A percentile compares a stretch with the other conserved stretches of the same genome.
Conservation (phyloP, 139 green algal species). For the Asterochloris erici region DNA sequence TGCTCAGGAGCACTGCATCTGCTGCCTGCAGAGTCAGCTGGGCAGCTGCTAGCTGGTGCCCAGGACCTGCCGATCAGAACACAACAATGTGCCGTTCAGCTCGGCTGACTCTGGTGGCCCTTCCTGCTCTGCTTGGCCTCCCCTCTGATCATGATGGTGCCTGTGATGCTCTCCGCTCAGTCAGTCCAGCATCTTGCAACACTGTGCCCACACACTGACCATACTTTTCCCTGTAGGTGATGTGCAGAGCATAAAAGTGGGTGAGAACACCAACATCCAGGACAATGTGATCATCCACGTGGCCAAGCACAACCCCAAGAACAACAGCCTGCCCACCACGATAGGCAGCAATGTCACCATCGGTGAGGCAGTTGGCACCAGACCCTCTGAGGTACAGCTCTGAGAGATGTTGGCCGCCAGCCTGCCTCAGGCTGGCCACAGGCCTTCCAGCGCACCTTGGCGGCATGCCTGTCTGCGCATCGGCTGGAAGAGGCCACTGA, state of each 20-base stretch:
- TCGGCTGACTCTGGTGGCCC: no score
- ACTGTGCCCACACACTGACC: no score
- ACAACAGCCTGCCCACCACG: slow-evolving; percentile 50
- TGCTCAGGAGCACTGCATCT: neutral
- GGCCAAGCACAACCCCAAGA: slow-evolving; percentile 62
- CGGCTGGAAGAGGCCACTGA: no score
- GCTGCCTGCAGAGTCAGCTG: neutral
- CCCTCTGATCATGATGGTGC: neutral
- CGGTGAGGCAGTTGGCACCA: slow-evolving; percentile 27
- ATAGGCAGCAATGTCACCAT: slow-evolving; percentile 74
- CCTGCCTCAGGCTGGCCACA: no score
- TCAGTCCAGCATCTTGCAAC: neutral
- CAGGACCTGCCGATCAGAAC: neutral
- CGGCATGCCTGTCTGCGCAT: no score
- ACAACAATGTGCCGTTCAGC: neutral
- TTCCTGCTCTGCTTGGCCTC: no score
- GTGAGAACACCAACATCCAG: slow-evolving; percentile 83
- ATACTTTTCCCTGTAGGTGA: slow-evolving; percentile 58
- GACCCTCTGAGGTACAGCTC: neutral
- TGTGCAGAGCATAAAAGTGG: slow-evolving; percentile 86
- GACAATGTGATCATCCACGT: slow-evolving; percentile 90
- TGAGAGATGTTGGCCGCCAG: neutral
- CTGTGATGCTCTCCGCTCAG: neutral
- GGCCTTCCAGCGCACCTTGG: no score
- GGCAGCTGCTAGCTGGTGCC: neutral